phyloP scores from a whole-genome alignment of 176 grass and related monocot genomes.

The Triticum turgidum region DNA sequence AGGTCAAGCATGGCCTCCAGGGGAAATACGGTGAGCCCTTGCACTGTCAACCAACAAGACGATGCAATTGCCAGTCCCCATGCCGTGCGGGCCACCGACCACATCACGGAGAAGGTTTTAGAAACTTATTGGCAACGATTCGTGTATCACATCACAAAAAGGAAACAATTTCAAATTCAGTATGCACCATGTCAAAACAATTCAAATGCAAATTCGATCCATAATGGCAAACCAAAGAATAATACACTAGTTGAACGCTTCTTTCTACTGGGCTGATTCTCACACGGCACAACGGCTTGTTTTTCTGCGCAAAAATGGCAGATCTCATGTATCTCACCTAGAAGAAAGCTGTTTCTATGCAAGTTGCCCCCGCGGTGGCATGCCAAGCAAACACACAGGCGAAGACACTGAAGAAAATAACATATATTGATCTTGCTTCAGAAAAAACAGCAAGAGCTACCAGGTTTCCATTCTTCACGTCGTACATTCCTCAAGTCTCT shows the following conservation, averaged over 20 bases:
- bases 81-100: not conserved
- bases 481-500: conserved; percentile 24
- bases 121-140: not conserved
- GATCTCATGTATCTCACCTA: too few species aligned
- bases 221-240: not conserved
- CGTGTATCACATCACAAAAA: not conserved
- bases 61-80: not conserved
- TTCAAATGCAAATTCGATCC: not conserved
- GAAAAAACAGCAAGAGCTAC: not conserved
- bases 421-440: too few species aligned
- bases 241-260: not conserved
- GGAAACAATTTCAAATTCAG: not conserved
- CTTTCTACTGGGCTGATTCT: not conserved
- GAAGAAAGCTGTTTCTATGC: too few species aligned
- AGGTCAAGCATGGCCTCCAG: not conserved
- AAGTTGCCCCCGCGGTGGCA: too few species aligned
- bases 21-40: not conserved
- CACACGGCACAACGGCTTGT: too few species aligned
- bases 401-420: not conserved
- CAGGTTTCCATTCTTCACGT: not conserved
- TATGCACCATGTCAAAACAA: not conserved
- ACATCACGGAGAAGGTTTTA: too few species aligned
- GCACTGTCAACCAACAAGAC: not conserved
- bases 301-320: too few species aligned
- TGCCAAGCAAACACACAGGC: too few species aligned